A percentile compares a stretch with the other conserved stretches of the same genome.
phyloP scores from a whole-genome alignment of 805 yeast species.

The Saccharomycodes ludwigii region DNA sequence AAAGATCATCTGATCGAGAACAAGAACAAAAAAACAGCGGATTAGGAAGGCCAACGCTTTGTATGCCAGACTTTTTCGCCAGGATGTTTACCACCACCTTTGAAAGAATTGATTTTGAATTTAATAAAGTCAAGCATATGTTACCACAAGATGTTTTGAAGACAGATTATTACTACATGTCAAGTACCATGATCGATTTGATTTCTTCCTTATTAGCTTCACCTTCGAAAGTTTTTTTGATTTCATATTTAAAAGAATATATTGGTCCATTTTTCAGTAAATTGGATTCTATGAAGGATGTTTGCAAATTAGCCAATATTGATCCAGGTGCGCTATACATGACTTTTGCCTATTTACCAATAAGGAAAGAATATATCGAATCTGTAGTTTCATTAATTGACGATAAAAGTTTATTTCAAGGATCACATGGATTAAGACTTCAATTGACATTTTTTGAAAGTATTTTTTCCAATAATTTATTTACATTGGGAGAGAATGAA shows the following conservation, averaged over 20 bases:
- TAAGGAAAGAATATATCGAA: conserved; percentile 29
- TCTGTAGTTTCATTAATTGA: conserved; percentile 35
- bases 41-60: conserved; percentile 25
- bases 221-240: conserved; percentile 41
- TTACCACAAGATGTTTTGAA: conserved; percentile 45
- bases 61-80: conserved; percentile 22
- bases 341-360: conserved; percentile 36
- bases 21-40: too few relatives aligned
- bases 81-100: too few relatives aligned
- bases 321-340: conserved; percentile 38
- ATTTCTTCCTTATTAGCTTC: too few relatives aligned
- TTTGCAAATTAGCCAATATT: conserved; percentile 56
- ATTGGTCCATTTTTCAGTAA: conserved; percentile 61
- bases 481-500: conserved; percentile 37
- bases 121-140: too few relatives aligned
- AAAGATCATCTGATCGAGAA: conserved; percentile 4
- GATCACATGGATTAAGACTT: conserved; percentile 52
- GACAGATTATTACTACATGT: conserved; percentile 48
- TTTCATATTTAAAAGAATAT: conserved; percentile 36
- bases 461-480: conserved; percentile 55
- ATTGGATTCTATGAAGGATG: conserved; percentile 60
- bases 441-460: conserved; percentile 61
- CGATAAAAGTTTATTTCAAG: conserved; percentile 23
- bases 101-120: too few relatives aligned
- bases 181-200: conserved; percentile 56